phyloP scores from a whole-genome alignment of 805 yeast species.

The Lipomyces oligophaga region DNA sequence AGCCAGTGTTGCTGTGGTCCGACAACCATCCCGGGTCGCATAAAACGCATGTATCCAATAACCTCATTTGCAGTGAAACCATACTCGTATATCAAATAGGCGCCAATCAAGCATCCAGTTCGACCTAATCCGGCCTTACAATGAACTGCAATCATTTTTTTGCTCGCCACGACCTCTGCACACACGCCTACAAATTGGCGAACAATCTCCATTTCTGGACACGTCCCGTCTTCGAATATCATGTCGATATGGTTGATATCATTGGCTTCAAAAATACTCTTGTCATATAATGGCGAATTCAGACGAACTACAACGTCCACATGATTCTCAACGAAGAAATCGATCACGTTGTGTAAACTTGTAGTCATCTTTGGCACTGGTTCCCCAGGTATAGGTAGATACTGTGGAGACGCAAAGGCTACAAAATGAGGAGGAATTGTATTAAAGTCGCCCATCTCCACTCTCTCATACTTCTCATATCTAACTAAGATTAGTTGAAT shows the following conservation, averaged over 20 bases:
- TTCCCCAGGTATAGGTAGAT: conserved; percentile 27
- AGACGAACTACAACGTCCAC: conserved; percentile 88
- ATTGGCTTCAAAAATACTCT: conserved; percentile 71
- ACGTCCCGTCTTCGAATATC: conserved; percentile 97
- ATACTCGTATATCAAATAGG: conserved; percentile 90
- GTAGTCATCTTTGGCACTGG: conserved; percentile 32
- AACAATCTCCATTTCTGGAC: conserved; percentile 92
- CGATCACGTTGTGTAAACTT: conserved; percentile 68
- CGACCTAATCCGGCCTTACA: conserved; percentile 98
- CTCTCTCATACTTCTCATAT: conserved; percentile 81
- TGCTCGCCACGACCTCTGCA: conserved; percentile 66
- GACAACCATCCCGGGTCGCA: conserved; percentile 99
- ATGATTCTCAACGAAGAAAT: conserved; percentile 64
- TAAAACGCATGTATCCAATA: conserved; percentile 91
- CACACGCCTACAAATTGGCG: conserved; percentile 93
- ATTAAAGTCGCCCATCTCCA: conserved; percentile 95
- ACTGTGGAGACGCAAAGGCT: conserved; percentile 95
- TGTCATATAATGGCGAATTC: conserved; percentile 87
- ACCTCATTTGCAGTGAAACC: conserved; percentile 97
- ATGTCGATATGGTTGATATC: conserved; percentile 89
- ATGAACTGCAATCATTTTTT: conserved; percentile 94
- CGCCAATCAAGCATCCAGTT: conserved; percentile 97
- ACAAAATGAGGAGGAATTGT: conserved; percentile 87
- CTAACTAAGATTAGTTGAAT: conserved; percentile 4
- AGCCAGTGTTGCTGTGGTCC: conserved; percentile 99